Evolutionary conservation across 129 eudicot genomes (phyloP).

Genomic region (Lactuca sativa): DNA sequence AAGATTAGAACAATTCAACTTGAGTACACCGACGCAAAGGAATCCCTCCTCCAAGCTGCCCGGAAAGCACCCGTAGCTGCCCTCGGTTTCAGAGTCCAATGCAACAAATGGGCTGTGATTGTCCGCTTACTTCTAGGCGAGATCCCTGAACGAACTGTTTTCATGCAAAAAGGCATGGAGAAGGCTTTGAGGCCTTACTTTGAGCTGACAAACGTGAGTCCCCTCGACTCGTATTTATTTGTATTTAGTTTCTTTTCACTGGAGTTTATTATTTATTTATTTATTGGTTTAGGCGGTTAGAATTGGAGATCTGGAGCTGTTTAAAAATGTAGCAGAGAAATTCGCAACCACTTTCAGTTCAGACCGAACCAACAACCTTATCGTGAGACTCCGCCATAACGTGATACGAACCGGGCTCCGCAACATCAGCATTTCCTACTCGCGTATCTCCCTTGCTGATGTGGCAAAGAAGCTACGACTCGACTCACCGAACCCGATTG

Average conservation of each 20-base stretch:
- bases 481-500: constrained; percentile 87
- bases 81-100: constrained; percentile 91
- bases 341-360: constrained; percentile 69
- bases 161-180: constrained; percentile 99
- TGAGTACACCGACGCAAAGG: constrained; percentile 98
- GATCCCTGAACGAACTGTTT: constrained; percentile 94
- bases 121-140: constrained; percentile 91
- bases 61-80: constrained; percentile 97
- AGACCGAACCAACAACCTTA: constrained; percentile 82
- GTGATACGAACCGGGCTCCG: constrained; percentile 96
- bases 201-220: constrained; percentile 96
- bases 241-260: not conserved
- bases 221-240: not conserved
- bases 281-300: constrained; percentile 69
- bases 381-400: constrained; percentile 91
- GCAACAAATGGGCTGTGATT: constrained; percentile 99
- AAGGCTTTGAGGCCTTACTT: constrained; percentile 91
- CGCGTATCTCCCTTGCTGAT: constrained; percentile 84
- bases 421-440: constrained; percentile 95
- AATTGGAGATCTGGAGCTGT: constrained; percentile 91
- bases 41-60: constrained; percentile 97
- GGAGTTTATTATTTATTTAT: not conserved
- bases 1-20: constrained; percentile 93
- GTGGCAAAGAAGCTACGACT: constrained; percentile 81
- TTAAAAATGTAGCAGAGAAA: constrained; percentile 73